Evolutionary conservation across 192 early-diverging fungal species (phyloP).

Genomic region (Pilaira anomala): DNA sequence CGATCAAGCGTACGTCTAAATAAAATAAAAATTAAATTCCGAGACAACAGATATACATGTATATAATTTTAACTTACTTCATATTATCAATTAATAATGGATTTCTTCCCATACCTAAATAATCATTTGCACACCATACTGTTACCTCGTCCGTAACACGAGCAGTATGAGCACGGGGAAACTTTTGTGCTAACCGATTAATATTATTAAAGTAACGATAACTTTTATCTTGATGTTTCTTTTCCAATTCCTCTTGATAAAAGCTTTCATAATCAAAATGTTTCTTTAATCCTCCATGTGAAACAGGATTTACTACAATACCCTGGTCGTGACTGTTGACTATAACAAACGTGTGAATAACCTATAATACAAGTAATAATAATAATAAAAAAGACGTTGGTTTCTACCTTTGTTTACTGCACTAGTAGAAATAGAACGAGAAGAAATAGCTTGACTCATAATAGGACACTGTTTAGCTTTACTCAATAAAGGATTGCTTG

Average conservation of each 20-base stretch:
- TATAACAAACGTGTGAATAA: constrained; percentile 30
- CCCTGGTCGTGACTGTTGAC: constrained; percentile 30
- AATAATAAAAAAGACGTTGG: neutral
- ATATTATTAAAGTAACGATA: constrained; percentile 99
- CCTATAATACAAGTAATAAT: neutral
- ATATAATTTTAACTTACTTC: constrained; percentile 66
- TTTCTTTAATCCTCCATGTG: constrained; percentile 41
- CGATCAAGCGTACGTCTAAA: constrained; percentile 76
- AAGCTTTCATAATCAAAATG: constrained; percentile 89
- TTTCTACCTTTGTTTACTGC: neutral
- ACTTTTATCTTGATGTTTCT: constrained; percentile 95
- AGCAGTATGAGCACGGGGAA: constrained; percentile 91
- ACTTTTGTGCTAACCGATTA: constrained; percentile 91
- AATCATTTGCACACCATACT: constrained; percentile 99
- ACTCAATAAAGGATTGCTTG: constrained; percentile 42
- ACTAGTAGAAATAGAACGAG: constrained; percentile 39
- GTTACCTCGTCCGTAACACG: constrained; percentile 84
- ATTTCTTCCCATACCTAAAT: constrained; percentile 94
- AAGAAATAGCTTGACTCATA: constrained; percentile 75
- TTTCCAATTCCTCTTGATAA: constrained; percentile 82
- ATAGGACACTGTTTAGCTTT: constrained; percentile 75
- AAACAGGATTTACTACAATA: constrained; percentile 10
- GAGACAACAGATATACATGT: neutral
- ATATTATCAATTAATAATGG: constrained; percentile 81
- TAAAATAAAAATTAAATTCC: constrained; percentile 17